Conservation (phyloP, 176 grass and related monocot genomes). For the Aegilops tauschii region DNA sequence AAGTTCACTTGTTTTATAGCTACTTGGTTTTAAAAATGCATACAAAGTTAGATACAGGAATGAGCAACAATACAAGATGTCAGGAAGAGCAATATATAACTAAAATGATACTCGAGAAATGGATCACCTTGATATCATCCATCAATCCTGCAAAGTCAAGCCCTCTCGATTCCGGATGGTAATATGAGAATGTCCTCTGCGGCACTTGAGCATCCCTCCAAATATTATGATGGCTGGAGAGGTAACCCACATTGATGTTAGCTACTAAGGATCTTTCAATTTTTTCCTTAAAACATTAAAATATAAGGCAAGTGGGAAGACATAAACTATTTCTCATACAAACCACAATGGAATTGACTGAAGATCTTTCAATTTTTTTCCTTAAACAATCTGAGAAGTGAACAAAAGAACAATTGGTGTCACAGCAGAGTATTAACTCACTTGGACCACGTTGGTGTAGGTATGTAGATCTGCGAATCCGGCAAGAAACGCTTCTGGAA, state of each 20-base stretch:
- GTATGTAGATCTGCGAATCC: conserved; percentile 92
- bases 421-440: conserved; percentile 35
- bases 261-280: background rate
- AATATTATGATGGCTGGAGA: conserved; percentile 92
- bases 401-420: background rate
- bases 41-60: background rate
- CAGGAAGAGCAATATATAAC: no score
- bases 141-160: conserved; percentile 89
- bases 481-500: conserved; percentile 92
- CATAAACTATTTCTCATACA: background rate
- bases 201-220: conserved; percentile 89
- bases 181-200: conserved; percentile 78
- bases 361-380: background rate
- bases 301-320: background rate
- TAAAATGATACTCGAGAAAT: background rate
- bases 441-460: conserved; percentile 93
- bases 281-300: no score
- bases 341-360: background rate
- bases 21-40: background rate
- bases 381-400: background rate
- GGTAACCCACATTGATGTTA: conserved; percentile 16
- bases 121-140: conserved; percentile 87
- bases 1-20: background rate
- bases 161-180: conserved; percentile 76
- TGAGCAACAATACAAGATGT: background rate